Evolutionary conservation across 2,329 filamentous ascomycete species (phyloP).

Genomic region (Clarireedia homoeocarpa): DNA sequence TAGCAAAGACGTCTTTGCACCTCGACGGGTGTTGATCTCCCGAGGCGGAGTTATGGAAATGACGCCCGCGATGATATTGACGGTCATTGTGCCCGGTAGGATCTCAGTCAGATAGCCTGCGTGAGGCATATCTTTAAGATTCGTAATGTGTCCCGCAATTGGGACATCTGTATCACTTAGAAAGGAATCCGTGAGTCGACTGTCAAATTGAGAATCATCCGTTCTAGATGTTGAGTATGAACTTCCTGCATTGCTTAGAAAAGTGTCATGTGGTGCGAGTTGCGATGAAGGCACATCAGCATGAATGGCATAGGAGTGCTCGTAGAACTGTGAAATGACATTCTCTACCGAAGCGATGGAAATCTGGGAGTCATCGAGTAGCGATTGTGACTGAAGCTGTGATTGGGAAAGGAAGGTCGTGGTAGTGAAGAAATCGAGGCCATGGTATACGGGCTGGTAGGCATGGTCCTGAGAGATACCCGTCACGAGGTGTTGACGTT

Average conservation of each 20-base stretch:
- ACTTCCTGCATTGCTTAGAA: slow-evolving; percentile 27
- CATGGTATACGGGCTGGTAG: slow-evolving; percentile 25
- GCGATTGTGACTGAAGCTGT: not conserved
- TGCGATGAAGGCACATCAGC: slow-evolving; percentile 58
- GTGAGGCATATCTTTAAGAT: slow-evolving; percentile 63
- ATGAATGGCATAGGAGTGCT: slow-evolving; percentile 68
- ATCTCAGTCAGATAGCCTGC: slow-evolving; percentile 59
- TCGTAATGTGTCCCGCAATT: slow-evolving; percentile 39
- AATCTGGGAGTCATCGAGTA: not conserved
- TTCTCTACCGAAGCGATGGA: slow-evolving; percentile 20
- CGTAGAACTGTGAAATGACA: slow-evolving; percentile 59
- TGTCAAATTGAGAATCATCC: not conserved
- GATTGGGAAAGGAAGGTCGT: slow-evolving; percentile 18
- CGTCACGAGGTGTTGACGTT: slow-evolving; percentile 39
- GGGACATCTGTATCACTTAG: slow-evolving; percentile 16
- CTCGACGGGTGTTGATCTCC: slow-evolving; percentile 59
- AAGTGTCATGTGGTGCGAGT: slow-evolving; percentile 29
- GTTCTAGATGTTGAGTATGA: slow-evolving; percentile 34
- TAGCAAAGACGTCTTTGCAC: slow-evolving; percentile 55
- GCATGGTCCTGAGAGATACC: slow-evolving; percentile 42
- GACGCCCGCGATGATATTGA: slow-evolving; percentile 74
- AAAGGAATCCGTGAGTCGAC: not conserved
- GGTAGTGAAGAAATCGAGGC: slow-evolving; percentile 41
- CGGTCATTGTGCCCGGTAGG: slow-evolving; percentile 70
- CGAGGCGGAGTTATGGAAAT: slow-evolving; percentile 63